Percentiles rank a stretch among this genome's conserved stretches.
Conservation (phyloP, 2,329 filamentous ascomycete genomes). For the Ophiocordyceps camponoti-saundersi region DNA sequence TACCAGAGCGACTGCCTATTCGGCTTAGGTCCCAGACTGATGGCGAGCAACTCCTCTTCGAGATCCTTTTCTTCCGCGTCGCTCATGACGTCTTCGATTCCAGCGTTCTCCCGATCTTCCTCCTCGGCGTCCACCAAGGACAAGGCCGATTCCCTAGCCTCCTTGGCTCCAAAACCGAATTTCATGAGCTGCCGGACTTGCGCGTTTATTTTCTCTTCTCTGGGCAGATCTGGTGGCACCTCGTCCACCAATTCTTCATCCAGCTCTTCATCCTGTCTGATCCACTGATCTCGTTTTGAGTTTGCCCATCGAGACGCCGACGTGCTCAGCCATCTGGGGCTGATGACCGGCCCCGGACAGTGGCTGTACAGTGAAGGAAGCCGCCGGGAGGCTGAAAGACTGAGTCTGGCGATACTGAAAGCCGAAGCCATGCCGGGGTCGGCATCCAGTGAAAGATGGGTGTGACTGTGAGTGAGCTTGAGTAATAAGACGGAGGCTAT, state of each 20-base stretch:
- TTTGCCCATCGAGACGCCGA: slow-evolving; percentile 9
- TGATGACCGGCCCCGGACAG: slow-evolving; percentile 7
- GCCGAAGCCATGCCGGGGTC: slow-evolving; percentile 20
- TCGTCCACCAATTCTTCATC: slow-evolving; percentile 6
- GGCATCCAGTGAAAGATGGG: not conserved
- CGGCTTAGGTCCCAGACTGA: slow-evolving; percentile 14
- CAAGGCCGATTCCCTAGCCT: slow-evolving; percentile 15
- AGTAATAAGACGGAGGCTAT: not conserved
- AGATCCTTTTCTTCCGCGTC: slow-evolving; percentile 14
- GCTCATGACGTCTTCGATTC: slow-evolving; percentile 7
- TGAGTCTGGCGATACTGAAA: slow-evolving; percentile 19
- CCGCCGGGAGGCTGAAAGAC: slow-evolving; percentile 16
- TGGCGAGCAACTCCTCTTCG: slow-evolving; percentile 12
- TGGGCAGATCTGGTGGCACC: not conserved
- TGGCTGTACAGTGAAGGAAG: slow-evolving; percentile 8
- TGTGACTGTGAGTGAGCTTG: not conserved
- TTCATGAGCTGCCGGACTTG: slow-evolving; percentile 9
- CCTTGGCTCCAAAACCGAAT: not conserved
- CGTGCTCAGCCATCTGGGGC: slow-evolving; percentile 14
- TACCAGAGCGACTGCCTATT: slow-evolving; percentile 28
- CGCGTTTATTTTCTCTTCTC: slow-evolving; percentile 10
- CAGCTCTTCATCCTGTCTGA: not conserved
- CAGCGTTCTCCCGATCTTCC: slow-evolving; percentile 15
- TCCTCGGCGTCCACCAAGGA: slow-evolving; percentile 18
- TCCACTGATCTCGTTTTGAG: not conserved